Percentiles rank a stretch among this genome's conserved stretches.
phyloP scores from a whole-genome alignment of 2,329 filamentous ascomycete genomes.

The Huntiella bhutanensis region DNA sequence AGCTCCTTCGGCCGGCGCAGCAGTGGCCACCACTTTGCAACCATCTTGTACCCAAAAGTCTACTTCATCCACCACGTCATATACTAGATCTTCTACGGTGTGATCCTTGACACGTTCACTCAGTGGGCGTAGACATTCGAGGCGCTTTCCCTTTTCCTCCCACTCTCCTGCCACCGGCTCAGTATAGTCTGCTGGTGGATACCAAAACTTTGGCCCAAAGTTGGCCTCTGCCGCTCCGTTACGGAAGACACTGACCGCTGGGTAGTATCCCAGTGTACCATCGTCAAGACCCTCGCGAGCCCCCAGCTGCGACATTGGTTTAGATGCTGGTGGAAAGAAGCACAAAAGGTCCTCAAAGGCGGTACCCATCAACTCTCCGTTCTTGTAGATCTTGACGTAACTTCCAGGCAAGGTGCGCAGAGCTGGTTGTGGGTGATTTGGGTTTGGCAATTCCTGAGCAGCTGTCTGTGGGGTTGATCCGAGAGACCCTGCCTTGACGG shows the following conservation, averaged over 20 bases:
- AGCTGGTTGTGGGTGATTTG: conserved; percentile 53
- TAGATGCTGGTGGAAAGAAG: conserved; percentile 79
- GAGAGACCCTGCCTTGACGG: conserved; percentile 25
- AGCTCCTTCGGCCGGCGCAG: conserved; percentile 25
- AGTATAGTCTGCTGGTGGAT: conserved; percentile 45
- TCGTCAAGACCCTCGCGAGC: conserved; percentile 81
- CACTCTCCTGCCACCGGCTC: conserved; percentile 14
- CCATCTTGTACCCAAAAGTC: conserved; percentile 69
- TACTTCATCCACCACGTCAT: conserved; percentile 85
- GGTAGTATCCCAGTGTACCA: conserved; percentile 88
- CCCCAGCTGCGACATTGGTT: conserved; percentile 46
- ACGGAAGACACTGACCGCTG: conserved; percentile 77
- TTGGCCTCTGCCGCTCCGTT: conserved; percentile 85
- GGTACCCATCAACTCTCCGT: conserved; percentile 69
- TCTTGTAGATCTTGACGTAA: conserved; percentile 80
- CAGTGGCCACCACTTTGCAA: conserved; percentile 26
- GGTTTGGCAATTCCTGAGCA: conserved; percentile 37
- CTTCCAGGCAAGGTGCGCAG: conserved; percentile 75
- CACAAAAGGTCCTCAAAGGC: conserved; percentile 75
- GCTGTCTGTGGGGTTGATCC: conserved; percentile 8
- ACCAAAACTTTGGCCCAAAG: conserved; percentile 89
- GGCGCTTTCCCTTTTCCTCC: conserved; percentile 13
- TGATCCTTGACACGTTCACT: conserved; percentile 71
- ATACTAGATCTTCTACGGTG: conserved; percentile 83
- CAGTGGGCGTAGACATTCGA: conserved; percentile 3